These are phyloP conservation scores for Magnaporthiopsis rhizophila DNA, from an alignment of 2,329 filamentous ascomycete genomes.

Conservation along the genomic window DNA sequence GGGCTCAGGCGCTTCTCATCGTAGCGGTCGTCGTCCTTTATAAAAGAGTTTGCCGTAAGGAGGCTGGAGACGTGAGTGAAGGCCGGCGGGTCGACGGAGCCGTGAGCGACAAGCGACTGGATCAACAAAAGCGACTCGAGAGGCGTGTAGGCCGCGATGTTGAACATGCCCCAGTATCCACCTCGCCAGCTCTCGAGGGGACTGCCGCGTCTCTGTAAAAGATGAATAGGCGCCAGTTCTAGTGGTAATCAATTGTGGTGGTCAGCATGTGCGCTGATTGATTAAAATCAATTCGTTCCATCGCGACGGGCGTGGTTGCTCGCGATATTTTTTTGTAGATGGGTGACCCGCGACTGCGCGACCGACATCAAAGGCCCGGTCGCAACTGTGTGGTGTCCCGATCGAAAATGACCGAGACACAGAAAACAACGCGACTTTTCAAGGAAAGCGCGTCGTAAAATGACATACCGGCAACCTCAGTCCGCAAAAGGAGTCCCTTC, in stretches of 20 bases:
- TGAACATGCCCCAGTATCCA: constrained; percentile 27
- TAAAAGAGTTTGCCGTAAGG: constrained; percentile 64
- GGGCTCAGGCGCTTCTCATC: constrained; percentile 67
- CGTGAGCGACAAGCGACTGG: constrained; percentile 22
- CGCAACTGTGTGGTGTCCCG: not conserved
- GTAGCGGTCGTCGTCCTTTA: constrained; percentile 63
- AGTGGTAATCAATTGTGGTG: not conserved
- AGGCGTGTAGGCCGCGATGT: constrained; percentile 22
- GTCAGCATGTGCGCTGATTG: not conserved
- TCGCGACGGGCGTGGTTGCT: not conserved
- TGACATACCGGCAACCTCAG: not conserved
- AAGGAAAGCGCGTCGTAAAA: not conserved
- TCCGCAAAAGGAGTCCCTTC: not conserved
- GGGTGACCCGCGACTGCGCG: not conserved
- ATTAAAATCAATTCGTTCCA: not conserved
- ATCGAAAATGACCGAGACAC: not conserved
- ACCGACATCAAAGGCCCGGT: not conserved
- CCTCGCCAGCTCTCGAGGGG: constrained; percentile 25
- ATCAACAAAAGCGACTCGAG: constrained; percentile 28
- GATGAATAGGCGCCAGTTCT: constrained; percentile 28
- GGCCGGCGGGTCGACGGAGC: constrained; percentile 19
- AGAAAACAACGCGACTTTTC: not conserved
- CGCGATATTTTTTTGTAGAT: not conserved
- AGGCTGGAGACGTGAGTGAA: constrained; percentile 39
- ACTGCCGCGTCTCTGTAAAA: constrained; percentile 24